Conservation (phyloP, 2,329 filamentous ascomycete genomes). For the Teratosphaeria viscida region DNA sequence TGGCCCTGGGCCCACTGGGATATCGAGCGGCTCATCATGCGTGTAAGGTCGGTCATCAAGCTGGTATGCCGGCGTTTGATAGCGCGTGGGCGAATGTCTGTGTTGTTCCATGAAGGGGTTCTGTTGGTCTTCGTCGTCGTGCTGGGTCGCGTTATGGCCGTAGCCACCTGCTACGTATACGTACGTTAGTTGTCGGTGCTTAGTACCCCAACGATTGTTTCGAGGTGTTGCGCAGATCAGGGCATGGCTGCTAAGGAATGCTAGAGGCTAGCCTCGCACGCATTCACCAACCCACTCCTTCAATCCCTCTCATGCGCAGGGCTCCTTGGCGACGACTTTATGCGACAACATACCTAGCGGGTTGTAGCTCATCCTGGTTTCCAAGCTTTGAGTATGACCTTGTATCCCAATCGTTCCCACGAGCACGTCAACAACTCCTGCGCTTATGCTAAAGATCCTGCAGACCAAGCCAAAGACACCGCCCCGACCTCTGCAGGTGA, state of each 20-base stretch:
- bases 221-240: background rate
- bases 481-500: background rate
- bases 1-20: slow-evolving; percentile 51
- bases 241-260: background rate
- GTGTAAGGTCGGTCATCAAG: slow-evolving; percentile 67
- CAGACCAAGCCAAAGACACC: background rate
- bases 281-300: background rate
- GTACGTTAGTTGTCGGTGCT: background rate
- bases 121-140: slow-evolving; percentile 15
- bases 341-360: slow-evolving; percentile 1
- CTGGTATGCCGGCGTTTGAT: slow-evolving; percentile 69
- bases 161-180: slow-evolving; percentile 3
- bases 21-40: slow-evolving; percentile 50
- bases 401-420: background rate
- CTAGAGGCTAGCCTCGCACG: background rate
- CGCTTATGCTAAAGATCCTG: background rate
- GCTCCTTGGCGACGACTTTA: background rate
- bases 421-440: background rate
- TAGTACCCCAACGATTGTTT: background rate
- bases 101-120: slow-evolving; percentile 43
- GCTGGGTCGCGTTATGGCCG: slow-evolving; percentile 4
- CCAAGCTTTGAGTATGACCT: background rate
- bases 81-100: slow-evolving; percentile 43
- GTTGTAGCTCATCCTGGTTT: slow-evolving; percentile 3
- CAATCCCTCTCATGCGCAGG: background rate